Base-by-base conservation (phyloP, 2,329 filamentous ascomycete genomes). In the Capronia americana region DNA sequence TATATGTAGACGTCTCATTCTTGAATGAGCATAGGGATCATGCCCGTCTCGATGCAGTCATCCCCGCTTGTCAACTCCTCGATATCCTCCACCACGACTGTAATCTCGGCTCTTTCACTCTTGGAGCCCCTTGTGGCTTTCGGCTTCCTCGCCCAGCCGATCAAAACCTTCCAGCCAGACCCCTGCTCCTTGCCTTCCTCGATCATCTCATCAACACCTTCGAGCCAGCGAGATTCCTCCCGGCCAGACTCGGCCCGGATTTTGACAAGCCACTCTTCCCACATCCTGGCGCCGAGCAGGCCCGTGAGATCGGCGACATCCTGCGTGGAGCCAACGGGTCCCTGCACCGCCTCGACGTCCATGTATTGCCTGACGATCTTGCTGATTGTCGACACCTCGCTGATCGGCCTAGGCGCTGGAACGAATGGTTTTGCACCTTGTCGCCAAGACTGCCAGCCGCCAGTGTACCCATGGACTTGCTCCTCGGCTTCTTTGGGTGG, bases 221-320 rank as follows among this genome's bases (percentile, higher is more conserved):
- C 81, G 66, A 86, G 70, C 57, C 83, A 77, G 60, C 76, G 78
- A 67, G 79, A 77, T 69, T 84, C 80, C 44, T 80, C 79, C 78
- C 91, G 88, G 17, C 90, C 89, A 28, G 65, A 95, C 82, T 97
- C 93, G 80, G 90, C 86, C 80, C 95, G 91, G 74, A 94, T 86
- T 75, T 92, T 92, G 71, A 97, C 81, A 77, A 98, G 86, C 95
- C 95, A 99, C 77, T 92, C 91, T 85, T 99, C 95, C 94, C 93
- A 99, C 77, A 89, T 89, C 89, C 93, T 95, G 28, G 90, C 89
- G 4, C 92, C 95, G 0, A 94, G 87, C 48, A 98, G 81, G 23
- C 93, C 93, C 12, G 91, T 90, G 70, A 97, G 83, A 72, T 86
- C 88, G 1, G 92, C 91, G 14, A 89, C 87, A 75, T 88, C 87